These are phyloP conservation scores for Ilex paraguariensis DNA, from an alignment of 305 asterid species.

Conservation along the genomic window DNA sequence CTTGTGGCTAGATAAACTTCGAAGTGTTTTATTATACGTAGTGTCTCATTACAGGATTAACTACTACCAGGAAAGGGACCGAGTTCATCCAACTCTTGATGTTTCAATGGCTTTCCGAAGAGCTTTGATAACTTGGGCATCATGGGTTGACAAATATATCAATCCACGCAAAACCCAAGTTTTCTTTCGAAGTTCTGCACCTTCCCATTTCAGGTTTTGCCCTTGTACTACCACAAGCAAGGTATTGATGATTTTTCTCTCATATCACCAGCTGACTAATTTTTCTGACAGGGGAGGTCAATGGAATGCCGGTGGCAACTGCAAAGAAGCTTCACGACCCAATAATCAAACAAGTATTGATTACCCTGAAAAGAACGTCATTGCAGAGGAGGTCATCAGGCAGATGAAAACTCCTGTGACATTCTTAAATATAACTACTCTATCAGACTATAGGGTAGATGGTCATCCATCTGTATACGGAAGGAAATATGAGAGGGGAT, in stretches of 20 bases:
- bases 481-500: conserved; percentile 25
- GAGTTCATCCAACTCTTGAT: conserved; percentile 66
- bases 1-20: neutral
- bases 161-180: conserved; percentile 59
- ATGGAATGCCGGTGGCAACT: conserved; percentile 91
- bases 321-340: conserved; percentile 71
- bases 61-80: conserved; percentile 80
- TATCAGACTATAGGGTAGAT: conserved; percentile 73
- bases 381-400: conserved; percentile 48
- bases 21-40: neutral
- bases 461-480: conserved; percentile 92
- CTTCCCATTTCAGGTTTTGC: conserved; percentile 89
- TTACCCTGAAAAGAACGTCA: conserved; percentile 49
- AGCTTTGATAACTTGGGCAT: conserved; percentile 77
- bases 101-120: conserved; percentile 57
- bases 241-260: neutral
- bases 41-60: conserved; percentile 45
- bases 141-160: conserved; percentile 75
- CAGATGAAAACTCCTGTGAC: conserved; percentile 72
- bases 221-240: neutral
- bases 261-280: neutral
- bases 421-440: conserved; percentile 51
- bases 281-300: conserved; percentile 59
- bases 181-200: conserved; percentile 89
- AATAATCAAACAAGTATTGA: conserved; percentile 24